Evolutionary conservation across 169 alveolate species (phyloP).

Genomic region (Plasmodium falciparum): DNA sequence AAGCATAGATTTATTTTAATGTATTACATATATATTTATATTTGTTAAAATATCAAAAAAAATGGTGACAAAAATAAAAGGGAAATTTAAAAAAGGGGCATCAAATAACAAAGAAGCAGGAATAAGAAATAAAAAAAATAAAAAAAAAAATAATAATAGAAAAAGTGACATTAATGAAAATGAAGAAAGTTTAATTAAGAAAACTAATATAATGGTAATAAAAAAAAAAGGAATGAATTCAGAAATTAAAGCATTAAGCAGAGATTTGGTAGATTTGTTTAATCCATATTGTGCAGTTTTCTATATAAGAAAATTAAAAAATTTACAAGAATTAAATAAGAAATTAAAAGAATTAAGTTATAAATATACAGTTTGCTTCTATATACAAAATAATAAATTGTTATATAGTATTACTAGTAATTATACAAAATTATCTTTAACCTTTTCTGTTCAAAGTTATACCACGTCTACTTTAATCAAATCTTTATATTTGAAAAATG

Average conservation of each 20-base stretch:
- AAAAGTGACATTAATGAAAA: slow-evolving; percentile 1
- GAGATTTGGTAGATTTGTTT: slow-evolving; percentile 35
- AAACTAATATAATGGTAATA: slow-evolving; percentile 50
- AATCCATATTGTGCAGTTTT: slow-evolving; percentile 42
- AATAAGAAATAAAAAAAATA: slow-evolving; percentile 8
- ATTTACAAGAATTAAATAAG: slow-evolving; percentile 38
- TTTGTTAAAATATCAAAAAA: background rate
- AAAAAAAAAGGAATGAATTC: slow-evolving; percentile 55
- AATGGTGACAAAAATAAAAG: slow-evolving; percentile 19
- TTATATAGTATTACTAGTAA: slow-evolving; percentile 44
- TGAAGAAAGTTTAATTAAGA: slow-evolving; percentile 47
- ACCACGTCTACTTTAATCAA: slow-evolving; percentile 41
- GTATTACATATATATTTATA: background rate
- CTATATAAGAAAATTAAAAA: slow-evolving; percentile 32
- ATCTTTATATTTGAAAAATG: slow-evolving; percentile 6
- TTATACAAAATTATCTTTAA: slow-evolving; percentile 65
- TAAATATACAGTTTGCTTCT: slow-evolving; percentile 40
- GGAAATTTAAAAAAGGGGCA: background rate
- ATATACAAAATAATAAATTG: slow-evolving; percentile 43
- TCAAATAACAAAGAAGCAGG: background rate
- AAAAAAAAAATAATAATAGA: background rate
- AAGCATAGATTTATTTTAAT: background rate
- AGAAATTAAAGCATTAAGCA: slow-evolving; percentile 34
- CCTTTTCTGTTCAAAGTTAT: slow-evolving; percentile 42
- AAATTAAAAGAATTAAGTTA: slow-evolving; percentile 58